These are phyloP conservation scores for Butyriboletus loyo DNA, from an alignment of 768 basidiomycete species.

Conservation along the genomic window DNA sequence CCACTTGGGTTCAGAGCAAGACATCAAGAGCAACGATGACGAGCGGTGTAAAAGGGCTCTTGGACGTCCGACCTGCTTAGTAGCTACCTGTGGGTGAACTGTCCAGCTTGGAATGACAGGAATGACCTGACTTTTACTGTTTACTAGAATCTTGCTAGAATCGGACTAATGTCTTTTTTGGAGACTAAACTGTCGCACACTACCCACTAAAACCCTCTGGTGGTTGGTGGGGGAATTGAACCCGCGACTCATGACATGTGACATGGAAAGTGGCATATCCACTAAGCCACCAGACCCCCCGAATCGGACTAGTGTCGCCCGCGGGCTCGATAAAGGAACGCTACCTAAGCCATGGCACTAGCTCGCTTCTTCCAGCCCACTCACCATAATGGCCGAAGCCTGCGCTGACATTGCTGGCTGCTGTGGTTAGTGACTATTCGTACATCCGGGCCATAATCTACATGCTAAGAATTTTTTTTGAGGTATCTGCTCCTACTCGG, in stretches of 20 bases:
- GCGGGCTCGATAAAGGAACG: not conserved
- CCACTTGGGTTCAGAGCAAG: constrained; percentile 23
- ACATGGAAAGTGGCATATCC: too few relatives aligned
- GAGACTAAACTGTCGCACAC: too few relatives aligned
- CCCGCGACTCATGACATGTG: too few relatives aligned
- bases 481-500: constrained; percentile 14
- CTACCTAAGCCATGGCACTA: not conserved
- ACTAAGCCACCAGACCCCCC: too few relatives aligned
- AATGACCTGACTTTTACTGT: too few relatives aligned
- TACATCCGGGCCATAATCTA: not conserved
- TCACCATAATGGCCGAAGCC: constrained; percentile 19
- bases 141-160: too few relatives aligned
- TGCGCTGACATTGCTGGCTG: constrained; percentile 5
- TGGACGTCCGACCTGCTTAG: too few relatives aligned
- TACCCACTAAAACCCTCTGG: too few relatives aligned
- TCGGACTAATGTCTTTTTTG: too few relatives aligned
- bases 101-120: too few relatives aligned
- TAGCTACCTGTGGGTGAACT: not conserved
- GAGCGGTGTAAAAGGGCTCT: not conserved
- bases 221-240: too few relatives aligned
- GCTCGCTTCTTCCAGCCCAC: not conserved
- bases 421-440: constrained; percentile 21
- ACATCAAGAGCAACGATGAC: constrained; percentile 9
- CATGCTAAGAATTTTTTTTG: not conserved
- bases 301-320: too few relatives aligned